A percentile compares a stretch with the other conserved stretches of the same genome.
These are phyloP conservation scores for Xanthoconium stramineum DNA, from an alignment of 768 basidiomycete species.

Conservation along the genomic window DNA sequence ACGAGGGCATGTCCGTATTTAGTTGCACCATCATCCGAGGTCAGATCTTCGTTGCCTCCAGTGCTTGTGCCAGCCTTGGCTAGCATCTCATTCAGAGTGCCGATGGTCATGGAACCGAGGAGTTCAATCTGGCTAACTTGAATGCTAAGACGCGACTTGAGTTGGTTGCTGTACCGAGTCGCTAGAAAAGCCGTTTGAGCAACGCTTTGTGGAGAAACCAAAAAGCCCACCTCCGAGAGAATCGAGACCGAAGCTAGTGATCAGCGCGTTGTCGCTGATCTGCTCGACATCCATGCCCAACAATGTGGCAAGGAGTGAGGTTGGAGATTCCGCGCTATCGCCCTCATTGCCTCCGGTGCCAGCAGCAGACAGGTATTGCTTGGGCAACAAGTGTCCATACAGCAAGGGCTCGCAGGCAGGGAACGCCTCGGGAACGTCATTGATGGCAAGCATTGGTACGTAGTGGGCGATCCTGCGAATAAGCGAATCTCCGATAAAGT, in stretches of 20 bases:
- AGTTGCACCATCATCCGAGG: constrained; percentile 22
- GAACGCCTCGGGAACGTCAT: constrained; percentile 25
- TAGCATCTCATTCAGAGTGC: constrained; percentile 24
- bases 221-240: constrained; percentile 24
- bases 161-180: constrained; percentile 30
- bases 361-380: constrained; percentile 18
- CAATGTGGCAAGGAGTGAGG: constrained; percentile 22
- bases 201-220: background rate
- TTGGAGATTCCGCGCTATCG: constrained; percentile 19
- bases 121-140: constrained; percentile 25
- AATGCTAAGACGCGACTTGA: constrained; percentile 26
- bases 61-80: constrained; percentile 15
- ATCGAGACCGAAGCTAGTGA: constrained; percentile 27
- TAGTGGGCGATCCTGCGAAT: constrained; percentile 30
- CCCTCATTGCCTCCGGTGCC: constrained; percentile 12
- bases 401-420: constrained; percentile 25
- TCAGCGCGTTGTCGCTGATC: constrained; percentile 28
- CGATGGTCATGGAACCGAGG: constrained; percentile 25
- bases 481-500: constrained; percentile 31
- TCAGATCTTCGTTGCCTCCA: constrained; percentile 2
- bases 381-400: constrained; percentile 25
- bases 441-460: constrained; percentile 27
- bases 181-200: constrained; percentile 9
- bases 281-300: constrained; percentile 27
- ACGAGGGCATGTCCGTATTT: constrained; percentile 29